Evolutionary conservation across 2,329 filamentous ascomycete genomes (phyloP), one percentile per base, ranked within the genome.

Genomic region (Phialemoniopsis sp.): DNA sequence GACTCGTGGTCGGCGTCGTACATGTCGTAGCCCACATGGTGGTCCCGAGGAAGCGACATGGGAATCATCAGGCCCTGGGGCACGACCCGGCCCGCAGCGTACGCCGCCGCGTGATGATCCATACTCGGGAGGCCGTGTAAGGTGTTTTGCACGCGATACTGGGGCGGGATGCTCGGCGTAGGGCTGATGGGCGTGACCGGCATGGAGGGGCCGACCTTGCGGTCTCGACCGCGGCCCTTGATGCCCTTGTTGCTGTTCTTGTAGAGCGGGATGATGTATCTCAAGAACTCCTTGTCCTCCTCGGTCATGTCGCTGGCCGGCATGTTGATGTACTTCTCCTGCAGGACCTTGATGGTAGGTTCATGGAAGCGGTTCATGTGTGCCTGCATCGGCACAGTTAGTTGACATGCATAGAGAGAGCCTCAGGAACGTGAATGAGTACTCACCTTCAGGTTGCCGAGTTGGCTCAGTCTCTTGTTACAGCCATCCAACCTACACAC

Each of bases 241-340:
- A 97, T 96, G 2, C 93, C 93, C 63, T 95, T 95, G 75, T 97
- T 97, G 66, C 86, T 90, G 66, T 97, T 94, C 70, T 95, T 95
- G 74, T 95, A 96, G n/a, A 95, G 72, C 1, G 75, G 75, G 4
- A 82, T 77, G 57, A 97, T 93, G 65, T 95, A 95, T 50, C 85
- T 78, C 70, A 85, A 89, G 36, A 95, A 69, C 41, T 88, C 82
- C 43, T 78, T 81, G 52, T 95, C 87, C 6, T 65, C 61, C 29
- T 82, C 72, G 0, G 30, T 32, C 13, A 32, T n/a, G 30, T 84
- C 77, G n/a, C 70, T 72, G 38, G 82, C 75, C 29, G 67, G 63
- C 41, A 82, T 68, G 29, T 72, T 71, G 13, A 82, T 77, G 56
- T 95, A 93, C 56, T 83, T 85, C 32, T 68, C 51, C 1, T 84